phyloP scores from a whole-genome alignment of 2,329 filamentous ascomycete species.

The Neobulgaria alba region DNA sequence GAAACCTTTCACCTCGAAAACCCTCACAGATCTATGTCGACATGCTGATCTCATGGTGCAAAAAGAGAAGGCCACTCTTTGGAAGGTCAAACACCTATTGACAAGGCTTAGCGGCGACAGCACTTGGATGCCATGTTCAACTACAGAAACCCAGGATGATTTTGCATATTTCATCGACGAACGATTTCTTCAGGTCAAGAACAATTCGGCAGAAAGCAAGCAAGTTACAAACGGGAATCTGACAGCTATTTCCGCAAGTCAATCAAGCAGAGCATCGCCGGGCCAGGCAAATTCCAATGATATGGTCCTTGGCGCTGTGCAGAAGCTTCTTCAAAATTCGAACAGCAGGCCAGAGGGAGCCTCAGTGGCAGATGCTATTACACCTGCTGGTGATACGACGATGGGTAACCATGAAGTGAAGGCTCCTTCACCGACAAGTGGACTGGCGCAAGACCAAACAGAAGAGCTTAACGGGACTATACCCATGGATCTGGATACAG shows the following conservation, averaged over 20 bases:
- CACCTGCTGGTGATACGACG: not conserved
- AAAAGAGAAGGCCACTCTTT: conserved; percentile 64
- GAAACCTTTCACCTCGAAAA: conserved; percentile 64
- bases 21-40: conserved; percentile 60
- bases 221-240: conserved; percentile 22
- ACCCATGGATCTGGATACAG: not conserved
- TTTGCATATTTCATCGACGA: conserved; percentile 38
- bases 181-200: conserved; percentile 17
- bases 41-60: conserved; percentile 65
- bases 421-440: too few species aligned
- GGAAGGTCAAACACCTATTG: conserved; percentile 65
- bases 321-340: conserved; percentile 2
- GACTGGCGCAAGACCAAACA: not conserved
- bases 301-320: conserved; percentile 3
- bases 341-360: not conserved
- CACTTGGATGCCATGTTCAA: conserved; percentile 54
- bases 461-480: not conserved
- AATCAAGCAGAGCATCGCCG: too few species aligned
- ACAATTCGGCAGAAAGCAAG: conserved; percentile 19
- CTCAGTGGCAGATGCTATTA: not conserved
- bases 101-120: conserved; percentile 68
- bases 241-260: conserved; percentile 15
- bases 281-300: conserved; percentile 3
- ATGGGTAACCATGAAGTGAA: not conserved
- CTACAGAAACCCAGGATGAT: conserved; percentile 49